These are phyloP conservation scores for Tylopilus sp. DNA, from an alignment of 768 basidiomycete species.

Conservation along the genomic window DNA sequence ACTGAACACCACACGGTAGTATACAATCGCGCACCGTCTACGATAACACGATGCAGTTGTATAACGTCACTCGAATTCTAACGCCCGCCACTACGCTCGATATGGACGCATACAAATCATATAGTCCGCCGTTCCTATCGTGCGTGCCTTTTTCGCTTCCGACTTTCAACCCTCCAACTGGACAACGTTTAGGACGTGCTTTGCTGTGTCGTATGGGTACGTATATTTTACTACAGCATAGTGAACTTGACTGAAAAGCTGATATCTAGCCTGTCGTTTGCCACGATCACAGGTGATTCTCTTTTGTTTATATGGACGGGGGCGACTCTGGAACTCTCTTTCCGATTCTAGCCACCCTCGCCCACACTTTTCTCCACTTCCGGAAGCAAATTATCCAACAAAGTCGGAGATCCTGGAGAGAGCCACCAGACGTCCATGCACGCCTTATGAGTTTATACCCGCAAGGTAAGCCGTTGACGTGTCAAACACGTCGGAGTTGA, in stretches of 20 bases:
- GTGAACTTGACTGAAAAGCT: slow-evolving; percentile 25
- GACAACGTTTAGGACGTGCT: slow-evolving; percentile 14
- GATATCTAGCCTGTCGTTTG: slow-evolving; percentile 73
- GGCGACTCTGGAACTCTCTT: neutral
- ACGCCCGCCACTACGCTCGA: slow-evolving; percentile 52
- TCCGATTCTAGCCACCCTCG: slow-evolving; percentile 21
- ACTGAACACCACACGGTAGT: slow-evolving; percentile 18
- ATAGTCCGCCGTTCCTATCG: slow-evolving; percentile 61
- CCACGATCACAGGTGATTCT: slow-evolving; percentile 62
- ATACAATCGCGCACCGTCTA: slow-evolving; percentile 63
- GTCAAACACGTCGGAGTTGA: neutral
- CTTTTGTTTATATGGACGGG: neutral
- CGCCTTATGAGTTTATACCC: slow-evolving; percentile 74
- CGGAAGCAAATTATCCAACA: slow-evolving; percentile 77
- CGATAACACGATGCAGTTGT: slow-evolving; percentile 53
- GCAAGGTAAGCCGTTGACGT: slow-evolving; percentile 28
- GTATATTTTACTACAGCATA: neutral
- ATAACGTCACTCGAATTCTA: slow-evolving; percentile 59
- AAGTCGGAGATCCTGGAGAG: slow-evolving; percentile 62
- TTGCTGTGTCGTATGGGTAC: slow-evolving; percentile 32
- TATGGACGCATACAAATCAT: slow-evolving; percentile 46
- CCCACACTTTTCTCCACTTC: slow-evolving; percentile 54
- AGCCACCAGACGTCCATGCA: slow-evolving; percentile 83
- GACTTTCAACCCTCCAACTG: slow-evolving; percentile 2
- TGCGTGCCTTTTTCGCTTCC: slow-evolving; percentile 10